A percentile compares a stretch with the other conserved stretches of the same genome.
Conservation (phyloP, 2,329 filamentous ascomycete genomes). For the Huntiella abstrusa region DNA sequence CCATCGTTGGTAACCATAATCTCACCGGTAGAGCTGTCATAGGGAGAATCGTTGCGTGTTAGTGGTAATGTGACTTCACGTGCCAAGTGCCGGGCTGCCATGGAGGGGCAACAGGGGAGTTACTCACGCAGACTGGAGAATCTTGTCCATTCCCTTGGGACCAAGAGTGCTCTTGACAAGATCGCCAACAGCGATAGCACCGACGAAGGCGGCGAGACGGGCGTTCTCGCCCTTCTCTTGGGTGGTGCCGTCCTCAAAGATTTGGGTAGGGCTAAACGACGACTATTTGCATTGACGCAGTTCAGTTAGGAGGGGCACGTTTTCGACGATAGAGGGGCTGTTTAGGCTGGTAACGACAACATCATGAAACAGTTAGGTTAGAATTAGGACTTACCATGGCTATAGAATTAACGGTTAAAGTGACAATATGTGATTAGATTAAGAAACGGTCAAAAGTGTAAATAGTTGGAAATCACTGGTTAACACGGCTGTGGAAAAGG, state of each 20-base stretch:
- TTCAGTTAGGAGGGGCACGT: conserved; percentile 10
- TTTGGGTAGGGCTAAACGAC: conserved; percentile 79
- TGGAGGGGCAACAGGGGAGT: not conserved
- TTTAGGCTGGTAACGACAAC: too few relatives aligned
- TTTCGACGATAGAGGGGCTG: not conserved
- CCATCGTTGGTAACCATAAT: conserved; percentile 99
- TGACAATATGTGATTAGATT: not conserved
- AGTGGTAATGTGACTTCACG: not conserved
- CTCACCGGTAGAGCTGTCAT: conserved; percentile 65
- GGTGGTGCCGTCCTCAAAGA: conserved; percentile 91
- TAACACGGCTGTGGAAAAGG: conserved; percentile 4
- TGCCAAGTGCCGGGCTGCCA: not conserved
- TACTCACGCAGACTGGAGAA: conserved; percentile 78
- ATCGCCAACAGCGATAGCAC: conserved; percentile 93
- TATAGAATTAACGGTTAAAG: not conserved
- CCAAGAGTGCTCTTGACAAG: conserved; percentile 93
- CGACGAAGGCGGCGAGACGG: conserved; percentile 92
- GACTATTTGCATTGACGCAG: conserved; percentile 7
- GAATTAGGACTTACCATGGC: conserved; percentile 7
- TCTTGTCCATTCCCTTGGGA: conserved; percentile 98
- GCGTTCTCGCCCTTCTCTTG: conserved; percentile 99
- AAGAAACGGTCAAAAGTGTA: not conserved
- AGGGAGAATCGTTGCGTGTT: conserved; percentile 10
- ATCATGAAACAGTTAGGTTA: not conserved
- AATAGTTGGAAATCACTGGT: not conserved